A percentile compares a stretch with the other conserved stretches of the same genome.
These are phyloP conservation scores for Puccinia hordei DNA, from an alignment of 1,284 basidiomycete species.

Conservation along the genomic window DNA sequence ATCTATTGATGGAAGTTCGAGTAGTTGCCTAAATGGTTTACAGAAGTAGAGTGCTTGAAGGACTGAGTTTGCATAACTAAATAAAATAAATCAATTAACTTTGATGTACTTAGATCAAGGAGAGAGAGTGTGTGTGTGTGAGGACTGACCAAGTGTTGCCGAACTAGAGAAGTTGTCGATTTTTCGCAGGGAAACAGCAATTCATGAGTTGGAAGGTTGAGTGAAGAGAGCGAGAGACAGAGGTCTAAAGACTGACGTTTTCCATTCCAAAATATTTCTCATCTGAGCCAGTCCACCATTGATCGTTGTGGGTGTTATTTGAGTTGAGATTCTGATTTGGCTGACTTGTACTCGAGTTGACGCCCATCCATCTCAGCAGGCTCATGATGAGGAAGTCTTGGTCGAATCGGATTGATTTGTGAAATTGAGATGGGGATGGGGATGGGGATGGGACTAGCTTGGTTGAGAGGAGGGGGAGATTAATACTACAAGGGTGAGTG, in stretches of 20 bases:
- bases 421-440: too few relatives aligned
- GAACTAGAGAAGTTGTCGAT: neutral
- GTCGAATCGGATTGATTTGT: too few relatives aligned
- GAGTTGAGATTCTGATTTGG: conserved; percentile 42
- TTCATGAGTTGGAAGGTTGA: conserved; percentile 62
- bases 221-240: conserved; percentile 66
- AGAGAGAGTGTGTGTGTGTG: conserved; percentile 66
- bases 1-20: conserved; percentile 64
- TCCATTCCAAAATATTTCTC: conserved; percentile 75
- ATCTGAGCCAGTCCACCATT: conserved; percentile 52
- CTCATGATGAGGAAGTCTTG: conserved; percentile 52
- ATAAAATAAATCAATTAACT: conserved; percentile 82
- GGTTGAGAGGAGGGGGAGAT: too few relatives aligned
- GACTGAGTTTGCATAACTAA: conserved; percentile 94
- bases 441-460: too few relatives aligned
- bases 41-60: conserved; percentile 92
- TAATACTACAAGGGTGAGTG: too few relatives aligned
- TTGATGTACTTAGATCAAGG: conserved; percentile 99
- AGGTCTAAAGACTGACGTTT: conserved; percentile 69
- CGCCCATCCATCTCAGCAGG: conserved; percentile 55
- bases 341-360: conserved; percentile 51
- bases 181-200: neutral
- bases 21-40: conserved; percentile 74
- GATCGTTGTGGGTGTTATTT: conserved; percentile 19
- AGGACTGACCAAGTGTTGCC: conserved; percentile 33